Evolutionary conservation across 331 rosid genomes (phyloP), one percentile per base, ranked within the genome.

Genomic region (Acacia pycnantha): DNA sequence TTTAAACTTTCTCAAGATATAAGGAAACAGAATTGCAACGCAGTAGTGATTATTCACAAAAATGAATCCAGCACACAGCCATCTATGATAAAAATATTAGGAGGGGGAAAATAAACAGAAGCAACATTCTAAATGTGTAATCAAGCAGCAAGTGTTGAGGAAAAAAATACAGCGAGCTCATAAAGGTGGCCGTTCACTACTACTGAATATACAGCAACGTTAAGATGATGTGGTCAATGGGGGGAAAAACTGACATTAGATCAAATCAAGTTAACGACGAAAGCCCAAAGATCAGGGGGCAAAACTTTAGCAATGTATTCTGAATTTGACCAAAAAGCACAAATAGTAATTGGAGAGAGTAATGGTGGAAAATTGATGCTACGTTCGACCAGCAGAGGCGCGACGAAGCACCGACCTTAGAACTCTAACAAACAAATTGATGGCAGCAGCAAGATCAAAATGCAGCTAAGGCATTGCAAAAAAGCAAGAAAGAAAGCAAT

Each of bases 361-460:
- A 46, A 27, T 16, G 66, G 51, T n/a, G 70, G 65, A 66, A 29
- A 64, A n/a, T 35, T 31, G 33, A 35, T 78, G 26, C 37, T 21
- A 2, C 74, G n/a, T 15, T 48, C 27, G 40, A 67, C 18, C 37
- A 67, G 50, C 41, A 44, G 65, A 31, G n/a, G 74, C 44, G 4
- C 0, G 29, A 44, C 14, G 15, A 41, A 26, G 70, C 70, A 40
- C 46, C 56, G 33, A 37, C 11, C 41, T 59, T 41, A 26, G 31
- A 56, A 56, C 14, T 48, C 74, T 66, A 37, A 11, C 4, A 71
- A n/a, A 80, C 35, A 24, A 58, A 74, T 68, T 29, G 46, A 35
- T 22, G 24, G 37, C 33, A 73, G 50, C 81, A 84, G 79, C 62
- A 35, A 79, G 86, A 84, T 81, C 76, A 84, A 27, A 31, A 74